A percentile compares a stretch with the other conserved stretches of the same genome.
Evolutionary conservation across 257 asterid genomes (phyloP).

Genomic region (Ehretia macrophylla): DNA sequence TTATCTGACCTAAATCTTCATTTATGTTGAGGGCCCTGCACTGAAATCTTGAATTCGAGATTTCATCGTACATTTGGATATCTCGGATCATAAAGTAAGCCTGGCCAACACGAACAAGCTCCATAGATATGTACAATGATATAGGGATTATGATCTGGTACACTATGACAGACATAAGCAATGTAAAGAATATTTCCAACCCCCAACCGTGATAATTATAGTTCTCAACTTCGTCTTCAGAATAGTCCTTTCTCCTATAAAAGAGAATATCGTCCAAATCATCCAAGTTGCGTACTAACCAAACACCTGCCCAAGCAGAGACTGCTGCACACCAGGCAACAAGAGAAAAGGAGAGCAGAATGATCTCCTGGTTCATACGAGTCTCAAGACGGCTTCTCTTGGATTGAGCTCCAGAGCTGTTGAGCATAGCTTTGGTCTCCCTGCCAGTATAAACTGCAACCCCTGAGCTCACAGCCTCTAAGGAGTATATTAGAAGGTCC

Average conservation of each 20-base stretch:
- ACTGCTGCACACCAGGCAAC: constrained; percentile 56
- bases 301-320: constrained; percentile 64
- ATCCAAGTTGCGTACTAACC: constrained; percentile 69
- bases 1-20: constrained; percentile 98
- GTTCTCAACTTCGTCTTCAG: constrained; percentile 37
- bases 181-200: constrained; percentile 77
- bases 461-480: constrained; percentile 96
- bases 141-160: constrained; percentile 97
- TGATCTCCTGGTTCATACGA: constrained; percentile 81
- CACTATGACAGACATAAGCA: constrained; percentile 91
- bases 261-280: constrained; percentile 73
- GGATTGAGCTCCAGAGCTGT: constrained; percentile 95
- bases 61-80: constrained; percentile 53
- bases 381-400: constrained; percentile 92
- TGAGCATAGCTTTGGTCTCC: constrained; percentile 98
- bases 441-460: constrained; percentile 84
- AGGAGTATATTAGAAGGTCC: constrained; percentile 94
- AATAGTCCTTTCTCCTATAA: constrained; percentile 65
- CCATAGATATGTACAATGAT: constrained; percentile 95
- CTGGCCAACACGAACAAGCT: constrained; percentile 98
- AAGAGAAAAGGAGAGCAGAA: constrained; percentile 70
- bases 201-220: constrained; percentile 90
- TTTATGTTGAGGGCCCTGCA: constrained; percentile 95
- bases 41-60: constrained; percentile 82
- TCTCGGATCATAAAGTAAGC: constrained; percentile 93